These are phyloP conservation scores for Calonectria hongkongensis DNA, from an alignment of 2,329 filamentous ascomycete genomes.

Conservation along the genomic window DNA sequence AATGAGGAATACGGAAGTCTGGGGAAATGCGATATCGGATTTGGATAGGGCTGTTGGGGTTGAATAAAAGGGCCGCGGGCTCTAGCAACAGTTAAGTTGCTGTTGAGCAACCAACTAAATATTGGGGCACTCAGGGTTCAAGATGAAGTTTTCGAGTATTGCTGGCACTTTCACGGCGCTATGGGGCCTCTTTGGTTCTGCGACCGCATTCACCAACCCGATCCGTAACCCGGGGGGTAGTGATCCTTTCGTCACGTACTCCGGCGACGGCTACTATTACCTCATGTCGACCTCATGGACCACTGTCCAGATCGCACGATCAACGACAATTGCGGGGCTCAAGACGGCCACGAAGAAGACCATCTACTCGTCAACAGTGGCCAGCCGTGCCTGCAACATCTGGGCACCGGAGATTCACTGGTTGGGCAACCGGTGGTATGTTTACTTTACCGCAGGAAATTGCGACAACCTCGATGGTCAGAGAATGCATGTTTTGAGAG, in stretches of 20 bases:
- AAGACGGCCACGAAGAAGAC: slow-evolving; percentile 69
- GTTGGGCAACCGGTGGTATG: slow-evolving; percentile 67
- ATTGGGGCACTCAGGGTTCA: not conserved
- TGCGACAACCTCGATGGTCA: slow-evolving; percentile 68
- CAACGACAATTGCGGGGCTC: slow-evolving; percentile 71
- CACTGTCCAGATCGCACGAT: slow-evolving; percentile 70
- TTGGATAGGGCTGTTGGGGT: not conserved
- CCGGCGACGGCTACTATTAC: slow-evolving; percentile 71
- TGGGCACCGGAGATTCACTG: slow-evolving; percentile 75
- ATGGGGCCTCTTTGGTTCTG: slow-evolving; percentile 37
- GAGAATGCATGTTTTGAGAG: slow-evolving; percentile 70
- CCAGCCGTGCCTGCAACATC: slow-evolving; percentile 70
- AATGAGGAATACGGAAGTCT: not conserved
- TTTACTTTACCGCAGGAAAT: slow-evolving; percentile 73
- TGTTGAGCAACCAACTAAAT: not conserved
- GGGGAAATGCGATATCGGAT: slow-evolving; percentile 21
- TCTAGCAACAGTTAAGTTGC: not conserved
- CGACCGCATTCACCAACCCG: slow-evolving; percentile 68
- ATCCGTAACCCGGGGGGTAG: slow-evolving; percentile 68
- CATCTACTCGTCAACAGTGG: slow-evolving; percentile 68
- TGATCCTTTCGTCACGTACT: slow-evolving; percentile 71
- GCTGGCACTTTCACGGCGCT: slow-evolving; percentile 10
- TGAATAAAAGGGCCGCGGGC: slow-evolving; percentile 16
- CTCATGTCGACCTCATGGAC: slow-evolving; percentile 73
- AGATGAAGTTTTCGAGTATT: slow-evolving; percentile 37